phyloP scores from a whole-genome alignment of 2,329 filamentous ascomycete genomes.

The Aspergillus quadrilineatus region DNA sequence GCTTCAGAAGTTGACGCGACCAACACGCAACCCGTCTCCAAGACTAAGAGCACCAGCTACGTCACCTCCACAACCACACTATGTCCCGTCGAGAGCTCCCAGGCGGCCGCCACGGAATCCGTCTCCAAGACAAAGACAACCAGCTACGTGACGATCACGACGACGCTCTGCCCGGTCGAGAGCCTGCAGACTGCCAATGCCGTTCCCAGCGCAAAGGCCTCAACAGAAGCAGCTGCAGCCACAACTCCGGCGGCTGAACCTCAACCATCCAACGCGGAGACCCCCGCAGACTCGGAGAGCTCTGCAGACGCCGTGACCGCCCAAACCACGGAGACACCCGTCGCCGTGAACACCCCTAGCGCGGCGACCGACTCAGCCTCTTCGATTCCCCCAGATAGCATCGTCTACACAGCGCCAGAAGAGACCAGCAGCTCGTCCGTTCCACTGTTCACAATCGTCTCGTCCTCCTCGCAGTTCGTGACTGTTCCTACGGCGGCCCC shows the following conservation, averaged over 20 bases:
- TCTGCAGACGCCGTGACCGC: neutral
- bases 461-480: conserved; percentile 1
- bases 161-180: conserved; percentile 22
- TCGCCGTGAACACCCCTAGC: neutral
- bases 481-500: neutral
- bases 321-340: neutral
- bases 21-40: neutral
- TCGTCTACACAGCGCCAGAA: neutral
- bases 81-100: conserved; percentile 2
- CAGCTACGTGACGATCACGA: conserved; percentile 15
- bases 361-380: neutral
- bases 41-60: conserved; percentile 8
- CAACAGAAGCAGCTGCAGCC: neutral
- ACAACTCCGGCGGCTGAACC: neutral
- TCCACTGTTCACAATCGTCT: neutral
- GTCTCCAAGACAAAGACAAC: conserved; percentile 10
- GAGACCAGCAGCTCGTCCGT: neutral
- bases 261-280: neutral
- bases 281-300: neutral
- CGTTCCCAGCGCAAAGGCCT: neutral
- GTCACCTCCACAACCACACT: conserved; percentile 9
- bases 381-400: neutral
- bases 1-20: neutral
- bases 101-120: neutral
- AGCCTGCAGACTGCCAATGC: neutral